Evolutionary conservation across 2,329 filamentous ascomycete species (phyloP).

Genomic region (Aspergillus luchuensis): DNA sequence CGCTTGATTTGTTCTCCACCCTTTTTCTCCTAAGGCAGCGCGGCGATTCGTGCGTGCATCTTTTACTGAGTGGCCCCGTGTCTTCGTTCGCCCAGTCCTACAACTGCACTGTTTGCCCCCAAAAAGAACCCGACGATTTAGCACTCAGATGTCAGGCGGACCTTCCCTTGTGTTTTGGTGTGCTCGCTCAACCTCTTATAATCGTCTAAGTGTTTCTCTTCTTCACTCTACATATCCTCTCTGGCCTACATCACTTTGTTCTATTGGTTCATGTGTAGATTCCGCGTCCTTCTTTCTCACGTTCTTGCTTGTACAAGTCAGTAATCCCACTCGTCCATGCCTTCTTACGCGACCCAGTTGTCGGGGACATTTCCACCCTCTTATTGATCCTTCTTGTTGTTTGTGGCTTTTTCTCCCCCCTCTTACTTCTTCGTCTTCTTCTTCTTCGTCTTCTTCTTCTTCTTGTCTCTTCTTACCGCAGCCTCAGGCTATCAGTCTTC

Average conservation of each 20-base stretch:
- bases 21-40: neutral
- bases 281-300: neutral
- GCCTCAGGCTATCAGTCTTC: no score
- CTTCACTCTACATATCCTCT: neutral
- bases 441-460: neutral
- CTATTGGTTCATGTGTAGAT: neutral
- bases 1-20: conserved; percentile 4
- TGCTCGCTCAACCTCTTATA: neutral
- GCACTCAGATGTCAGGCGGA: neutral
- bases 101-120: neutral
- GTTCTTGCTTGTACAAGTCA: neutral
- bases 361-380: neutral
- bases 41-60: conserved; percentile 1
- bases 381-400: neutral
- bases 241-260: neutral
- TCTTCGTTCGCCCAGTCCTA: neutral
- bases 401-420: neutral
- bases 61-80: neutral
- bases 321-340: neutral
- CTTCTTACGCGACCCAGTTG: neutral
- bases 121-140: neutral
- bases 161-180: neutral
- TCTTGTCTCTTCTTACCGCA: neutral
- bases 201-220: neutral
- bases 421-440: neutral